A percentile compares a stretch with the other conserved stretches of the same genome.
These are phyloP conservation scores for Elsinoe necatrix DNA, from an alignment of 2,329 filamentous ascomycete species.

Conservation along the genomic window DNA sequence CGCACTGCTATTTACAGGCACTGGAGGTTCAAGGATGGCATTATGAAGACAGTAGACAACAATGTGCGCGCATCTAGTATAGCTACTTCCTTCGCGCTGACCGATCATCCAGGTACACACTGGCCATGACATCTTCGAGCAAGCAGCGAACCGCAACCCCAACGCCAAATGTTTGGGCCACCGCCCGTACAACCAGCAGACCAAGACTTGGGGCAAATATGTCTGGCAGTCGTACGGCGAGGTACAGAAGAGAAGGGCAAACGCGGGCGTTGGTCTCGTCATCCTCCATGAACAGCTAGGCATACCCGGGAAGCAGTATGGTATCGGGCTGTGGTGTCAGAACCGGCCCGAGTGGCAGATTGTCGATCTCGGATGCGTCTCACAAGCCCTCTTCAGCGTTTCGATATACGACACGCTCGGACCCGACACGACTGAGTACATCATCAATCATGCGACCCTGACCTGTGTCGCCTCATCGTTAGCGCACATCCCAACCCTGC, in stretches of 20 bases:
- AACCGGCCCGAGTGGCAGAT: conserved; percentile 19
- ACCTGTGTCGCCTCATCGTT: conserved; percentile 14
- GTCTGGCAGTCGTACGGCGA: conserved; percentile 16
- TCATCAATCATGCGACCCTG: conserved; percentile 17
- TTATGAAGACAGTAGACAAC: conserved; percentile 68
- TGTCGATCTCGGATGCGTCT: conserved; percentile 17
- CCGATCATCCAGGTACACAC: conserved; percentile 46
- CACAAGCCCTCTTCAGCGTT: conserved; percentile 17
- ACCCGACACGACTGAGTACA: conserved; percentile 18
- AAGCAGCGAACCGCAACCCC: conserved; percentile 49
- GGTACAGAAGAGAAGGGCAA: conserved; percentile 15
- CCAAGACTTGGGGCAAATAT: conserved; percentile 16
- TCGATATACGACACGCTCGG: conserved; percentile 19
- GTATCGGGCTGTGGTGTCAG: conserved; percentile 18
- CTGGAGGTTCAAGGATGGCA: conserved; percentile 64
- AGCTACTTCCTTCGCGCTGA: not conserved
- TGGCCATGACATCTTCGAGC: conserved; percentile 73
- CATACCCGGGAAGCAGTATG: conserved; percentile 17
- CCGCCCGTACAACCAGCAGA: conserved; percentile 17
- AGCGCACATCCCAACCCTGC: conserved; percentile 16
- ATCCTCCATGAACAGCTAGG: conserved; percentile 15
- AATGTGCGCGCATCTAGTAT: conserved; percentile 19
- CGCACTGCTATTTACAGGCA: conserved; percentile 74
- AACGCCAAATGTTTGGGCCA: conserved; percentile 37
- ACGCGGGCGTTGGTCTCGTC: conserved; percentile 16